Evolutionary conservation across 495 filamentous ascomycete species (phyloP).

Genomic region (Tuber borchii): DNA sequence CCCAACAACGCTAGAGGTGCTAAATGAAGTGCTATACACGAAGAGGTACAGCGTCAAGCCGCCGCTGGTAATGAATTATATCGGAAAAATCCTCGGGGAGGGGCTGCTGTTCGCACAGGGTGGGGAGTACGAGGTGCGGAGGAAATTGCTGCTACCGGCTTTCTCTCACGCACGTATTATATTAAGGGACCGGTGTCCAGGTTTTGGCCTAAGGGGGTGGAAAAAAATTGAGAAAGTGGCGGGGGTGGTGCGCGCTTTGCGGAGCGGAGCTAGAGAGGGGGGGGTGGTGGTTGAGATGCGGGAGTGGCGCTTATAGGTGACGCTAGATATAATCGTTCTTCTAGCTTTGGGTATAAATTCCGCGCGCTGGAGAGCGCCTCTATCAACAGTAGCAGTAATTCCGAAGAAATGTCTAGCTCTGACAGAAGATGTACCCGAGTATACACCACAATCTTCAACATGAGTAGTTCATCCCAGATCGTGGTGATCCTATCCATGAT

Average conservation of each 20-base stretch:
- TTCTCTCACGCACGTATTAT: slow-evolving; percentile 81
- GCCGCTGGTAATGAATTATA: too few species aligned
- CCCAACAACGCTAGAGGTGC: too few species aligned
- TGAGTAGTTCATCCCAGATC: neutral
- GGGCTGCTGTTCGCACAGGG: slow-evolving; percentile 80
- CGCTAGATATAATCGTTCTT: slow-evolving; percentile 52
- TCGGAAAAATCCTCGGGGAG: slow-evolving; percentile 44
- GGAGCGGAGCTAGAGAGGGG: slow-evolving; percentile 24
- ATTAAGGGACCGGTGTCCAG: slow-evolving; percentile 77
- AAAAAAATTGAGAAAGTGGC: slow-evolving; percentile 22
- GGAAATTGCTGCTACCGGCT: slow-evolving; percentile 73
- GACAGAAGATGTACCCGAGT: too few species aligned
- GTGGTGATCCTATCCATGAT: neutral
- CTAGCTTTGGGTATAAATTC: slow-evolving; percentile 76
- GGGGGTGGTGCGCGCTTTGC: slow-evolving; percentile 34
- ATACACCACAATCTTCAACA: slow-evolving; percentile 56
- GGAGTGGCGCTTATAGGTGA: slow-evolving; percentile 46
- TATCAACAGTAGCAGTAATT: neutral
- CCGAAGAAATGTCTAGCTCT: too few species aligned
- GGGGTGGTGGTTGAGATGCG: slow-evolving; percentile 10
- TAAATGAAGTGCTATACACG: too few species aligned
- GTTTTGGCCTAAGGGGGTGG: slow-evolving; percentile 65
- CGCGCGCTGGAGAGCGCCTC: slow-evolving; percentile 57
- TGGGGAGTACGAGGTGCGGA: slow-evolving; percentile 71
- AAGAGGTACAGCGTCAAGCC: too few species aligned